Evolutionary conservation across 352 stramenopile species (phyloP), one percentile per base, ranked within the genome.

Genomic region (Globisporangium nodosum): DNA sequence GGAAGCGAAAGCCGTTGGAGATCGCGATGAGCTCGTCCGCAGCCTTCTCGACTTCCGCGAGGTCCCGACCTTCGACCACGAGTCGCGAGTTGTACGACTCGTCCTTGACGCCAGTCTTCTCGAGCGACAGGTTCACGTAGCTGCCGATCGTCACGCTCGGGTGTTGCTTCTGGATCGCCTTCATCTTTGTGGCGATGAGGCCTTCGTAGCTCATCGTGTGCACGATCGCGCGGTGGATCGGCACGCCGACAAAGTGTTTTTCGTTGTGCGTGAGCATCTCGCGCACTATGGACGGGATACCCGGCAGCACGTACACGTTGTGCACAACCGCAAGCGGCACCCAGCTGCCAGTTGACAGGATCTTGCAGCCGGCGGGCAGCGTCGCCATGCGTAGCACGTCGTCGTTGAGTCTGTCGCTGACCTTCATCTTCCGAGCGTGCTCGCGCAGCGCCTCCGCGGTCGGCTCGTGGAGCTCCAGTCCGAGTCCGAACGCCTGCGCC

Each of bases 221-320:
- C 9, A 91, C 85, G 37, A 87, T 81, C 5, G 76, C 76, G 45
- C 85, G 81, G 59, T 88, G 79, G 50, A 93, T 92, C 3, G 76
- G 83, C 27, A 92, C 71, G 16, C 85, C 85, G 30, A 82, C 59
- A 37, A 95, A 95, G 31, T 90, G 80, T 37, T 85, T 71, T 63
- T 91, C 78, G 52, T 91, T 91, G 33, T 68, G 72, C 21, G 79
- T 81, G 54, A 95, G 78, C 83, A 95, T 95, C 35, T 87, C 77
- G 43, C 81, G 73, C 54, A 95, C 77, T 69, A 92, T 83, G 8
- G 73, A 81, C 46, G 85, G 85, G 45, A 95, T 93, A 5, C 85
- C 85, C 1, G 85, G 85, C 6, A 95, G 68, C 42, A 95, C 78
- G 63, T 93, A 93, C 24, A 95, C 81, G 56, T 95, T 95, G 52